These are phyloP conservation scores for Phytopythium cucurbitacearum DNA, from an alignment of 352 stramenopile genomes.

Conservation along the genomic window DNA sequence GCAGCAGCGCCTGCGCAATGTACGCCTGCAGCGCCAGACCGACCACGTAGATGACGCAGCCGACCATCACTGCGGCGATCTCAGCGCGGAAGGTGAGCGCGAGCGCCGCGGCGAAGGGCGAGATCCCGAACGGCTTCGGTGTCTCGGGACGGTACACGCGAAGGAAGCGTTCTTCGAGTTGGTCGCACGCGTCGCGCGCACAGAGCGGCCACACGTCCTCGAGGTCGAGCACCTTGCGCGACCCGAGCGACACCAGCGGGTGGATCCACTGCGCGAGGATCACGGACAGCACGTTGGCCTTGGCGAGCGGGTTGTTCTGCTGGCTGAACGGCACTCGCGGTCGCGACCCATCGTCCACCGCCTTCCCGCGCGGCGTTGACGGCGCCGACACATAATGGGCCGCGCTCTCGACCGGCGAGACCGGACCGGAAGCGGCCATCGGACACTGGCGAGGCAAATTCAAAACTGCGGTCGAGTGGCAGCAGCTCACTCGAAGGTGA, in stretches of 20 bases:
- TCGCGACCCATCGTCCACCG: neutral
- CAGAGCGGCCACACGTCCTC: constrained; percentile 27
- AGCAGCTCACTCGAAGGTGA: too few relatives aligned
- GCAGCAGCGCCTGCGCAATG: constrained; percentile 18
- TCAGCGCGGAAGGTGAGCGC: constrained; percentile 12
- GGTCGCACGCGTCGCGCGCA: constrained; percentile 15
- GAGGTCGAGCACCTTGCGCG: constrained; percentile 18
- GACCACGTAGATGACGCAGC: constrained; percentile 22
- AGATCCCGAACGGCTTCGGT: constrained; percentile 12
- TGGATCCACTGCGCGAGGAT: constrained; percentile 29
- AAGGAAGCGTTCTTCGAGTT: constrained; percentile 16
- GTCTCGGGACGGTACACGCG: constrained; percentile 7
- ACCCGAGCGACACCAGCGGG: constrained; percentile 23
- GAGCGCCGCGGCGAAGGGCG: constrained; percentile 14
- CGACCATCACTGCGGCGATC: constrained; percentile 7
- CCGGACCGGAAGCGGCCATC: too few relatives aligned
- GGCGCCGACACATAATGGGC: constrained; percentile 11
- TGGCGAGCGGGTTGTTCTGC: constrained; percentile 25
- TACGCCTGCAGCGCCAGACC: constrained; percentile 22
- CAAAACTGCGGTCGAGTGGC: too few relatives aligned
- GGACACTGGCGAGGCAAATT: too few relatives aligned
- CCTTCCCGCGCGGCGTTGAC: constrained; percentile 3
- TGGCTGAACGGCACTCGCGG: constrained; percentile 6
- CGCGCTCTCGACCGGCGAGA: neutral
- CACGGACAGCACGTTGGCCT: constrained; percentile 24